A percentile compares a stretch with the other conserved stretches of the same genome.
Conservation (phyloP, 2,329 filamentous ascomycete species). For the Aspergillus texensis region DNA sequence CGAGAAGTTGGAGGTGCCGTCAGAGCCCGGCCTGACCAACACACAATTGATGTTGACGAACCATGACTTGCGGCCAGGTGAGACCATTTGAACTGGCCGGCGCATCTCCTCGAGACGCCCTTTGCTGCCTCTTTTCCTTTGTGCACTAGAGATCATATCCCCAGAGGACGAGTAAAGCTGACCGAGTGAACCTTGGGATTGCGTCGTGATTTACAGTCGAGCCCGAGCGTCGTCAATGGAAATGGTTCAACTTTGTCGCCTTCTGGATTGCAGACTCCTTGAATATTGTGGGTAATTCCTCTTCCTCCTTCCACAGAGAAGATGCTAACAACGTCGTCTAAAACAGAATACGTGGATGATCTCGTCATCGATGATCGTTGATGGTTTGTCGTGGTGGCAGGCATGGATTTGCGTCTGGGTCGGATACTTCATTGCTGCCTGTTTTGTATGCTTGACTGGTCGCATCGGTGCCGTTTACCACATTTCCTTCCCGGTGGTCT, state of each 20-base stretch:
- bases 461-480: slow-evolving; percentile 86
- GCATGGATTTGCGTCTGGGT: slow-evolving; percentile 87
- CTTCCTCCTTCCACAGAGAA: not conserved
- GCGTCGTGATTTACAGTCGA: slow-evolving; percentile 62
- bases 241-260: slow-evolving; percentile 81
- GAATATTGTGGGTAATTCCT: slow-evolving; percentile 63
- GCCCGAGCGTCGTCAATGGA: slow-evolving; percentile 78
- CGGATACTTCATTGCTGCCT: slow-evolving; percentile 75
- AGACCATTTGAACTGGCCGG: slow-evolving; percentile 18
- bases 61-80: slow-evolving; percentile 71
- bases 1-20: slow-evolving; percentile 69
- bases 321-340: not conserved
- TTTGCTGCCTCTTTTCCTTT: slow-evolving; percentile 4
- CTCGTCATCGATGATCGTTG: slow-evolving; percentile 76
- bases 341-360: slow-evolving; percentile 87
- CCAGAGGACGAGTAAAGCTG: slow-evolving; percentile 10
- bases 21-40: slow-evolving; percentile 74
- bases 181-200: slow-evolving; percentile 20
- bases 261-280: slow-evolving; percentile 87
- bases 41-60: slow-evolving; percentile 87
- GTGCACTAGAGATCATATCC: slow-evolving; percentile 5
- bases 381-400: slow-evolving; percentile 87
- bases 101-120: slow-evolving; percentile 13
- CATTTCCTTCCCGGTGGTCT: slow-evolving; percentile 83
- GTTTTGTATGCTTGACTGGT: slow-evolving; percentile 76